These are phyloP conservation scores for Plectosphaerella cucumerina DNA, from an alignment of 2,329 filamentous ascomycete species.

Conservation along the genomic window DNA sequence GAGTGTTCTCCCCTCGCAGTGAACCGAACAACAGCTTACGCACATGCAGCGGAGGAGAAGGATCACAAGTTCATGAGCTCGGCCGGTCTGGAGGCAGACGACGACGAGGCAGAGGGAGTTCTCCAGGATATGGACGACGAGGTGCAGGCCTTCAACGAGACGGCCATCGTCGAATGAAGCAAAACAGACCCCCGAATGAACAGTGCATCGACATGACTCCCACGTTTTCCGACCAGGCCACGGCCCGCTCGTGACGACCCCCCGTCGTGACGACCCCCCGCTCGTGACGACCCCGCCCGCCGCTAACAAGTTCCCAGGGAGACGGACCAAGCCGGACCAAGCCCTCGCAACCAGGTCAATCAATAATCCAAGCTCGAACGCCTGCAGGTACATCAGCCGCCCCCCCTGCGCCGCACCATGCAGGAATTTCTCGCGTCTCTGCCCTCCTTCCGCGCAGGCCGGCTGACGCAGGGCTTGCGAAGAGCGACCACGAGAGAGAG, in stretches of 20 bases:
- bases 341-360: too few species aligned
- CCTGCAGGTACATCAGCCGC: too few species aligned
- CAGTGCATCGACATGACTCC: not conserved
- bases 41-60: constrained; percentile 56
- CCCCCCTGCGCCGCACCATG: too few species aligned
- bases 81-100: constrained; percentile 59
- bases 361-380: too few species aligned
- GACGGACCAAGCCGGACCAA: too few species aligned
- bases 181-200: not conserved
- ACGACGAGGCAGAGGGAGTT: constrained; percentile 55
- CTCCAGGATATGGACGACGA: constrained; percentile 39
- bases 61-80: constrained; percentile 65
- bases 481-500: too few species aligned
- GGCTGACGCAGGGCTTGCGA: too few species aligned
- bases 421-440: too few species aligned
- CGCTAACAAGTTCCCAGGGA: too few species aligned
- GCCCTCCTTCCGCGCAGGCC: too few species aligned
- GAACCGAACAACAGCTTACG: constrained; percentile 17
- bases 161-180: constrained; percentile 6
- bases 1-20: constrained; percentile 30
- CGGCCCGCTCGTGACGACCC: not conserved
- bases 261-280: not conserved
- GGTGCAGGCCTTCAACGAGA: constrained; percentile 19
- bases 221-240: not conserved
- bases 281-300: too few species aligned